These are phyloP conservation scores for Chiua virens DNA, from an alignment of 768 basidiomycete genomes.

Conservation along the genomic window DNA sequence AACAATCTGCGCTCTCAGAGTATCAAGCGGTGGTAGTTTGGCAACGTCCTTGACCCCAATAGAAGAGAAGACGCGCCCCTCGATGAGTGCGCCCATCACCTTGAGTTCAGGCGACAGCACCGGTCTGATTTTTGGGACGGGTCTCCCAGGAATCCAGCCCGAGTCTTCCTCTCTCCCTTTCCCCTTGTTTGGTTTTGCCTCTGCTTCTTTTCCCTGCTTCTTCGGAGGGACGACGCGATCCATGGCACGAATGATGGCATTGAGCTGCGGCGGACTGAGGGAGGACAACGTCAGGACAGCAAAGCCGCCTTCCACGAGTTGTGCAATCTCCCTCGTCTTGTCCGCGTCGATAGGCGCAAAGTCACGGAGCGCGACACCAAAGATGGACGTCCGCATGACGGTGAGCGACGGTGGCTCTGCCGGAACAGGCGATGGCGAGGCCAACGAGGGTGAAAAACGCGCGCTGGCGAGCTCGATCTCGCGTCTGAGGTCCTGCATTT, in stretches of 20 bases:
- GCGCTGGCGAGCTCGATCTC: slow-evolving; percentile 62
- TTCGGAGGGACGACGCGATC: slow-evolving; percentile 65
- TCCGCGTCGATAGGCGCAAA: slow-evolving; percentile 49
- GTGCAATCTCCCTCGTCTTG: slow-evolving; percentile 52
- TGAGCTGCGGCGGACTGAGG: slow-evolving; percentile 72
- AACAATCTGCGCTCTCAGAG: slow-evolving; percentile 78
- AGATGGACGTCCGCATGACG: slow-evolving; percentile 73
- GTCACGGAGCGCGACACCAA: slow-evolving; percentile 75
- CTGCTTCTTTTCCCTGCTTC: slow-evolving; percentile 50
- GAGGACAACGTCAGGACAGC: slow-evolving; percentile 64
- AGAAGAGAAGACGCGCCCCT: slow-evolving; percentile 66
- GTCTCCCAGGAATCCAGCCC: slow-evolving; percentile 62
- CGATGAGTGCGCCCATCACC: slow-evolving; percentile 78
- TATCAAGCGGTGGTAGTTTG: slow-evolving; percentile 75
- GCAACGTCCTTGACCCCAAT: slow-evolving; percentile 61
- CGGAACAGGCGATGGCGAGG: slow-evolving; percentile 34
- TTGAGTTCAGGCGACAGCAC: slow-evolving; percentile 62
- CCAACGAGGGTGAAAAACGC: slow-evolving; percentile 33
- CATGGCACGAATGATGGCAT: slow-evolving; percentile 64
- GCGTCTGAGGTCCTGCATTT: slow-evolving; percentile 65
- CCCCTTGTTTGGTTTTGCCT: slow-evolving; percentile 40
- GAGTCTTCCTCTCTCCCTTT: slow-evolving; percentile 63
- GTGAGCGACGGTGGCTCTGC: slow-evolving; percentile 53
- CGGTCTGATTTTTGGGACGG: slow-evolving; percentile 59
- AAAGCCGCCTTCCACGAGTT: slow-evolving; percentile 57